Base-by-base conservation (phyloP, 2,329 filamentous ascomycete species). In the Calonectria montana region DNA sequence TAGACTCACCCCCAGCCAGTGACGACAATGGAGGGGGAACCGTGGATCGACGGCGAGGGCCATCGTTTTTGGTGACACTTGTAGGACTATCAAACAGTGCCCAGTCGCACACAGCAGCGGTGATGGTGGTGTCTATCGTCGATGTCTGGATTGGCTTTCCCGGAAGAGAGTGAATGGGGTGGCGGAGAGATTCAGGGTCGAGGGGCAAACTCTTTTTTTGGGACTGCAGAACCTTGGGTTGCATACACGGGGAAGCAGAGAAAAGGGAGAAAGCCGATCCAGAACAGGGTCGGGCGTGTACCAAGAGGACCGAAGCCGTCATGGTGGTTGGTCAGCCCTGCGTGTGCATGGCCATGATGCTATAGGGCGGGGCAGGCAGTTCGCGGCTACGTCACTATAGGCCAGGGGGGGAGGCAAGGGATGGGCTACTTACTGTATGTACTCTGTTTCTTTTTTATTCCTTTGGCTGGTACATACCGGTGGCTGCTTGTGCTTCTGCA, bases 321-420 rank as follows among this genome's bases (percentile, higher is more conserved):
- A 35, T 35, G 12, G 45, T 69, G 62, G 70, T 69, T 72, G 70
- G 67, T 65, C 53, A 67, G 70, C 70, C 66, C 70, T 73, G 70
- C 39, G 61, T 62, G 16, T 55, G 39, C 27, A 59, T 18, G 45
- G 55, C 39, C 29, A 70, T 64, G 70, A 69, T 72, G 70, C 59
- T 72, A 63, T 48, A 55, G 15, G 39, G 53, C 63, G 45, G 62
- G 63, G 43, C 48, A 18, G 62, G 39, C 62, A 43, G 69, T 57
- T 45, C 43, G 67, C 55, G 25, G 67, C 70, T 73, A 73, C 70
- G 70, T 73, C 70, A 73, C 63, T 48, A 67, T 43, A 12, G 29
- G 41, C 48, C 59, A 10, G 50, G 59, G 48, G 15, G 3, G 35
- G n/a, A 9, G 53, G 31, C 10, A 15, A 15, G 16, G 29, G 50